Evolutionary conservation across 2,329 filamentous ascomycete species (phyloP).

Genomic region (Exophiala viscosa): DNA sequence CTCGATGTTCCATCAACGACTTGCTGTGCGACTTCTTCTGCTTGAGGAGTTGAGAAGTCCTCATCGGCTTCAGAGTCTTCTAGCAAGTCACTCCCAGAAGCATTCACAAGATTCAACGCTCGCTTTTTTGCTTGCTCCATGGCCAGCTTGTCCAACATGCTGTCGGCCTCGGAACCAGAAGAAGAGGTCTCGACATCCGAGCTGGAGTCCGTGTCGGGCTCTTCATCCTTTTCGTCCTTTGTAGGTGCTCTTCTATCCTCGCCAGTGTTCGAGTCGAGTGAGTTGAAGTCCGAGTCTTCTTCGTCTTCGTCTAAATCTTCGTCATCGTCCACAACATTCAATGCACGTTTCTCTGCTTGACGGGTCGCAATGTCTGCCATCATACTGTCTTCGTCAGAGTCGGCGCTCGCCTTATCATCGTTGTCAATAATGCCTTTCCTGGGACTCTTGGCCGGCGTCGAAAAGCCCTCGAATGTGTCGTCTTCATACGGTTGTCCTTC

Average conservation of each 20-base stretch:
- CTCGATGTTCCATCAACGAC: slow-evolving; percentile 26
- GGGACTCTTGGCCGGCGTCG: slow-evolving; percentile 5
- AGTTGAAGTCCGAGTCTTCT: background rate
- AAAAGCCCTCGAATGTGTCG: slow-evolving; percentile 20
- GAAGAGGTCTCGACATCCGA: slow-evolving; percentile 20
- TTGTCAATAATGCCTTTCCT: background rate
- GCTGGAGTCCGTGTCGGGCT: slow-evolving; percentile 12
- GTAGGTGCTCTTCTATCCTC: background rate
- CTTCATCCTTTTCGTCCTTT: background rate
- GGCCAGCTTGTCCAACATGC: slow-evolving; percentile 44
- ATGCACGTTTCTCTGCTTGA: slow-evolving; percentile 37
- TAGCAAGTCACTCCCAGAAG: slow-evolving; percentile 14
- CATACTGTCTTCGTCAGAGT: slow-evolving; percentile 37
- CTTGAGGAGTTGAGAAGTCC: background rate
- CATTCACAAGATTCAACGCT: slow-evolving; percentile 14
- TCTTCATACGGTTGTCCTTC: slow-evolving; percentile 11
- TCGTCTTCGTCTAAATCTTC: slow-evolving; percentile 29
- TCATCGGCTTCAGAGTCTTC: slow-evolving; percentile 12
- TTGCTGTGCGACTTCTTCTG: slow-evolving; percentile 14
- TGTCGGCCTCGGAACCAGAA: slow-evolving; percentile 33
- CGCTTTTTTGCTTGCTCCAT: slow-evolving; percentile 43
- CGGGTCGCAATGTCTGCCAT: slow-evolving; percentile 46
- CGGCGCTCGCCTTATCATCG: slow-evolving; percentile 24
- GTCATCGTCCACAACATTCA: slow-evolving; percentile 19
- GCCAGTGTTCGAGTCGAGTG: slow-evolving; percentile 8